Base-by-base conservation (phyloP, 1,139 yeast species). In the Tardiomyces blankii region DNA sequence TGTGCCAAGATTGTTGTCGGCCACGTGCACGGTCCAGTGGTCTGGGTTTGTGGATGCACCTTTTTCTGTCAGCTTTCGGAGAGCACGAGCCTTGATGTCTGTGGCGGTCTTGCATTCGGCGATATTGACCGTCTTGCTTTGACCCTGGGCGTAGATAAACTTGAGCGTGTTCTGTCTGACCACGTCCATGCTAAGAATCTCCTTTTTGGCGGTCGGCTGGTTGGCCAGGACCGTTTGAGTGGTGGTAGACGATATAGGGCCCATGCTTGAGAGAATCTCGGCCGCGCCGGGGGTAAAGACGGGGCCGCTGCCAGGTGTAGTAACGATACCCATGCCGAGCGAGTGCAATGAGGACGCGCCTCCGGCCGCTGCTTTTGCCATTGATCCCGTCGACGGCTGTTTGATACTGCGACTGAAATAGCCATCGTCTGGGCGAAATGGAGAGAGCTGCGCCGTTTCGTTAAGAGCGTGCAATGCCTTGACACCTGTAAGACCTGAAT, bases 21-120 rank as follows among this genome's bases (percentile, higher is more conserved):
- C 58, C 33, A 75, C 68, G 54, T 70, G 77, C 1, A 76, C 70
- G 5, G 16, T 30, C 35, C 35, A 30, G 35, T 30, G 16, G 16
- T 14, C 16, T 5, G 35, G 35, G 35, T 14, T 39, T 28, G 35
- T 18, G 30, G 46, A 16, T 18, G 55, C 47, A 47, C 16, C 47
- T 40, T 35, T 57, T 23, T 64, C 56, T 2, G 82, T 80, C 43
- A 83, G 62, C 54, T 78, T 77, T 54, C 78, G 77, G 49, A 87
- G 66, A 1, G 85, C 80, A 54, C 80, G 80, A 44, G 79, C 70
- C 61, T 85, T 86, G 44, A 87, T 83, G 12, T 88, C 78, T 47
- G 78, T 83, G 1, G 95, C 89, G 58, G 82, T 82, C 61, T 79
- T 82, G 59, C 95, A 85, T 0, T 89, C 94, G 12, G 80, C 76